Conservation (phyloP, 2,329 filamentous ascomycete species). For the Xylaria polymorpha region DNA sequence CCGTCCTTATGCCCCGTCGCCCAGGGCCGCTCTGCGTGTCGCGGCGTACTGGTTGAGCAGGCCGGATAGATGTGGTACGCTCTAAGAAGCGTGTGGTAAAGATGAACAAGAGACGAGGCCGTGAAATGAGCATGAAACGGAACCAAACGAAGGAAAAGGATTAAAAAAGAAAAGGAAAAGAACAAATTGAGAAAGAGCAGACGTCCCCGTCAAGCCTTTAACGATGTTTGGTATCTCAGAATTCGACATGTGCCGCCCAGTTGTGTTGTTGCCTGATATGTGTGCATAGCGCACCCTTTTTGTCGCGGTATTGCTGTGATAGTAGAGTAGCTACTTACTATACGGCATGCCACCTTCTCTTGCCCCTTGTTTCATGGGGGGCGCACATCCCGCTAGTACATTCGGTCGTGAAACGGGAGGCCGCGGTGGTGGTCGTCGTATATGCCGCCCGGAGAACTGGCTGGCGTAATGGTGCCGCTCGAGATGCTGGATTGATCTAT, state of each 20-base stretch:
- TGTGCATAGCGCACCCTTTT: slow-evolving; percentile 16
- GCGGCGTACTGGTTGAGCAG: slow-evolving; percentile 21
- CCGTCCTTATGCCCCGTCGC: slow-evolving; percentile 5
- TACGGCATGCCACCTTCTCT: slow-evolving; percentile 2
- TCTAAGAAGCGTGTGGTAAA: background rate
- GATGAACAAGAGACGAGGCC: slow-evolving; percentile 17
- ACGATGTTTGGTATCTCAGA: slow-evolving; percentile 40
- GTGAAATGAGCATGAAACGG: slow-evolving; percentile 31
- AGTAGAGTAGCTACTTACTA: background rate
- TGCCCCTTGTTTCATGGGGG: slow-evolving; percentile 7
- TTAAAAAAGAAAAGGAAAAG: slow-evolving; percentile 17
- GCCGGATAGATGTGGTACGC: slow-evolving; percentile 8
- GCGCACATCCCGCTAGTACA: slow-evolving; percentile 39
- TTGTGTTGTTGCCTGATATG: slow-evolving; percentile 27
- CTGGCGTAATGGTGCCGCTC: slow-evolving; percentile 51
- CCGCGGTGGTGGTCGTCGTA: slow-evolving; percentile 59
- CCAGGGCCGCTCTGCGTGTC: slow-evolving; percentile 11
- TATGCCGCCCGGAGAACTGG: slow-evolving; percentile 52
- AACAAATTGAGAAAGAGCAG: slow-evolving; percentile 21
- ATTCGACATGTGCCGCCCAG: slow-evolving; percentile 37
- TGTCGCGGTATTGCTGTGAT: slow-evolving; percentile 22
- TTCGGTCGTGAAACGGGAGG: slow-evolving; percentile 56
- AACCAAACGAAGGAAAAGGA: slow-evolving; percentile 31
- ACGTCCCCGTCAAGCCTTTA: slow-evolving; percentile 31
- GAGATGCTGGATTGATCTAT: slow-evolving; percentile 56